Evolutionary conservation across 1,139 yeast genomes (phyloP).

Genomic region (Candida gigantensis): DNA sequence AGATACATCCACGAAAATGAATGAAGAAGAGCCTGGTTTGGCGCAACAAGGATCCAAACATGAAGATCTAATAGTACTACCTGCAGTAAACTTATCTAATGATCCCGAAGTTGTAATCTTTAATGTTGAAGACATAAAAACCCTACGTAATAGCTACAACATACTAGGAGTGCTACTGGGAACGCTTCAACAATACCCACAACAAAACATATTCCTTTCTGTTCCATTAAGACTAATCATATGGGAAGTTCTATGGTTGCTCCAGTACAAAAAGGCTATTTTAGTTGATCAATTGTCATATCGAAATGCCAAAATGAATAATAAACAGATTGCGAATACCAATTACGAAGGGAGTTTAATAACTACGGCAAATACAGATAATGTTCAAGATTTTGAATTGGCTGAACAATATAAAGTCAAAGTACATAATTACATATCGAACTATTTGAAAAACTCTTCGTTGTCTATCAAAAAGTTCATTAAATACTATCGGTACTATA

Average conservation of each 20-base stretch:
- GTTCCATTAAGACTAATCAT: conserved; percentile 73
- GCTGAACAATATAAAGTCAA: conserved; percentile 8
- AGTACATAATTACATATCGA: conserved; percentile 10
- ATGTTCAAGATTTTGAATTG: conserved; percentile 11
- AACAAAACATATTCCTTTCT: conserved; percentile 84
- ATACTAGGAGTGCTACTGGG: conserved; percentile 81
- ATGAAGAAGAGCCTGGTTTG: too few relatives aligned
- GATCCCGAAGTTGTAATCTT: conserved; percentile 52
- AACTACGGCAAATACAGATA: conserved; percentile 11
- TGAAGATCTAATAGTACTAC: conserved; percentile 20
- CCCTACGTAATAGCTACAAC: conserved; percentile 49
- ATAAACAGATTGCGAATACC: neutral
- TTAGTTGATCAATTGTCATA: conserved; percentile 32
- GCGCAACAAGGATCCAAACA: too few relatives aligned
- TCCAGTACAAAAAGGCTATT: conserved; percentile 41
- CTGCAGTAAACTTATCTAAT: conserved; percentile 20
- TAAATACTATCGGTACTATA: conserved; percentile 22
- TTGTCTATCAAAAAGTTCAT: conserved; percentile 8
- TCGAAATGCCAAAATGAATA: conserved; percentile 9
- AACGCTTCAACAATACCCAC: conserved; percentile 83
- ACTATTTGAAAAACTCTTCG: conserved; percentile 7
- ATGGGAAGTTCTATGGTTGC: conserved; percentile 74
- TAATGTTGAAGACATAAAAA: conserved; percentile 51
- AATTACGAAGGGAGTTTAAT: conserved; percentile 10
- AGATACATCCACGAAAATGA: too few relatives aligned